Conservation (phyloP, 768 basidiomycete genomes). For the Lepiota brunneoincarnata region DNA sequence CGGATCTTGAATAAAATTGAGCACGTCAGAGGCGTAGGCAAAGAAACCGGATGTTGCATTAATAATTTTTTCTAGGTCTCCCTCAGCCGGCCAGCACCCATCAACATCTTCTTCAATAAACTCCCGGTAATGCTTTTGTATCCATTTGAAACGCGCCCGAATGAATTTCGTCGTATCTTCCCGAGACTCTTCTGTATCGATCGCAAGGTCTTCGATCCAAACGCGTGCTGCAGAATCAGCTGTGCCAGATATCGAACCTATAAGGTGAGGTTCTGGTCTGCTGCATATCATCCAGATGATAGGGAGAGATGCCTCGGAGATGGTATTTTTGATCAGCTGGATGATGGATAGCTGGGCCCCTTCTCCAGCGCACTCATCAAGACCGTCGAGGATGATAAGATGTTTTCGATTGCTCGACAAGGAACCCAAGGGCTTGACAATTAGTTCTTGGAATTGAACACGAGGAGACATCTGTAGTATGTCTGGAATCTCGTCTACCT, state of each 20-base stretch:
- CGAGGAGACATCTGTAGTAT: no score
- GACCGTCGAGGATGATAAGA: no score
- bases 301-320: not conserved
- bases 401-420: no score
- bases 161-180: not conserved
- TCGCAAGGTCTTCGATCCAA: not conserved
- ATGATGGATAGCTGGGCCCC: no score
- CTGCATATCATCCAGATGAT: conserved; percentile 9
- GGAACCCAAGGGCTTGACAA: no score
- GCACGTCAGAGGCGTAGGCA: conserved; percentile 11
- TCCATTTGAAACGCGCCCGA: not conserved
- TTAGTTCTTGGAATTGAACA: no score
- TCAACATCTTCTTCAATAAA: not conserved
- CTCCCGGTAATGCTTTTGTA: not conserved
- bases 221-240: not conserved
- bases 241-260: not conserved
- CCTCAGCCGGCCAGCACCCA: conserved; percentile 8
- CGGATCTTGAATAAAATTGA: conserved; percentile 14
- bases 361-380: no score
- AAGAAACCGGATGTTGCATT: conserved; percentile 11
- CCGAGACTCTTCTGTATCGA: not conserved
- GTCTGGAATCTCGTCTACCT: no score
- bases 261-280: conserved; percentile 10
- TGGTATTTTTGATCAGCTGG: not conserved
- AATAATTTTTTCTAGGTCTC: not conserved